Evolutionary conservation across 208 protist species (phyloP), one percentile per base, ranked within the genome.

Genomic region (Phytomonas francai): DNA sequence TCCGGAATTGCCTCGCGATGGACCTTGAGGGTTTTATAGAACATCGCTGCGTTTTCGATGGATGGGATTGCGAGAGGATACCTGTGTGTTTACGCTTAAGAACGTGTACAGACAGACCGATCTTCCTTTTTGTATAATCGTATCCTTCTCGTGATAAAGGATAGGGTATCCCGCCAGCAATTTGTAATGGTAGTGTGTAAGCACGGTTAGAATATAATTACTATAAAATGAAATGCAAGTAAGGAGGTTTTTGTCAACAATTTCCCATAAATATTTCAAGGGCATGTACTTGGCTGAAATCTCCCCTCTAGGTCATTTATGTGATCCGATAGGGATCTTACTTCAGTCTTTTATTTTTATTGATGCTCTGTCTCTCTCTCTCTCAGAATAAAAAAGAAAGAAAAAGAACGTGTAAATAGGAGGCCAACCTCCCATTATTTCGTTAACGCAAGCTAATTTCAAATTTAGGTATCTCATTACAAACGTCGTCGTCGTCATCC

Each of bases 1-100:
- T 84, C 81, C 2, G 68, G 62, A 22, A 90, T 88, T 11, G 95
- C 93, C 9, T 59, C 76, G 14, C 57, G 66, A 29, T 67, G 66
- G 0, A 98, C 78, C 12, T 86, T 82, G 16, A 98, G 76, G 16
- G 82, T 78, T 28, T 85, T 72, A 69, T 97, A 97, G 14, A 84
- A 67, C 67, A 82, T 84, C 42, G 31, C 74, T 56, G 22, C 30
- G 7, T 64, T 64, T 29, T 59, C 56, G n/a, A 64, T 11, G 59
- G 58, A 29, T 30, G 58, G 9, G 19, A 27, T 22, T 62, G 58
- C 22, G 22, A 33, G 58, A 33, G 39, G 25, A 60, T 49, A 34
- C 16, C 32, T 63, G 27, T 64, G 58, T 29, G 8, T n/a, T n/a
- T n/a, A n/a, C n/a, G n/a, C n/a, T n/a, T n/a, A n/a, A n/a, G n/a